phyloP scores from a whole-genome alignment of 2,329 filamentous ascomycete species.

The Leptographium wingfieldii region DNA sequence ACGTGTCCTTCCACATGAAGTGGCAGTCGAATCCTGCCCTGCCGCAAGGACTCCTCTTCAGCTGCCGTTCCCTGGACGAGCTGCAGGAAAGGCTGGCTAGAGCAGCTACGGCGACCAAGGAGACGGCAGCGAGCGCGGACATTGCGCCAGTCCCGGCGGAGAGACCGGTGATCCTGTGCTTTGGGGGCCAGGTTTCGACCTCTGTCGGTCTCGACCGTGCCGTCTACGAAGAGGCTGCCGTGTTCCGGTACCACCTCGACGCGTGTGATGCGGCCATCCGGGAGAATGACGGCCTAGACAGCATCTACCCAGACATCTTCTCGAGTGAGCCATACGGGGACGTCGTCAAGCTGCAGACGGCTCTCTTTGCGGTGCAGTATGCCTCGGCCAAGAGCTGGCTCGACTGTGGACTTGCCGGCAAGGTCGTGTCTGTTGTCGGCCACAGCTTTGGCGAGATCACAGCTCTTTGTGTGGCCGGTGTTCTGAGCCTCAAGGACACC shows the following conservation, averaged over 20 bases:
- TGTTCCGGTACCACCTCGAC: constrained; percentile 17
- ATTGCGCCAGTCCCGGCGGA: constrained; percentile 7
- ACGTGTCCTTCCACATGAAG: constrained; percentile 21
- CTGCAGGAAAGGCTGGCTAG: not conserved
- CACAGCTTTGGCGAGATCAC: constrained; percentile 31
- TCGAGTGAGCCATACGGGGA: constrained; percentile 13
- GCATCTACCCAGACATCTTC: constrained; percentile 23
- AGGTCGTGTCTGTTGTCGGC: constrained; percentile 19
- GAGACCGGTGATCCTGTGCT: constrained; percentile 22
- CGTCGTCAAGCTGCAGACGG: constrained; percentile 22
- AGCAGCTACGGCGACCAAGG: not conserved
- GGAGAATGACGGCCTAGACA: constrained; percentile 10
- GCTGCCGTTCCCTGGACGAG: constrained; percentile 11
- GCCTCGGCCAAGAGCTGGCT: constrained; percentile 23
- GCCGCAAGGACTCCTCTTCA: constrained; percentile 15
- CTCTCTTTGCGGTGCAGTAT: constrained; percentile 27
- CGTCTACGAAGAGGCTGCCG: constrained; percentile 16
- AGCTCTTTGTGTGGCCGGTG: constrained; percentile 23
- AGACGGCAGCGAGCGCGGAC: not conserved
- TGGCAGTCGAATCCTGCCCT: constrained; percentile 19
- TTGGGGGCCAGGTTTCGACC: constrained; percentile 21
- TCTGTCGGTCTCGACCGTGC: constrained; percentile 18
- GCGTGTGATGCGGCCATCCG: constrained; percentile 8
- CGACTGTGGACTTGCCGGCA: constrained; percentile 19
- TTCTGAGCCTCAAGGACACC: constrained; percentile 19